phyloP scores from a whole-genome alignment of 2,329 filamentous ascomycete species.

The Piedraia hortae region DNA sequence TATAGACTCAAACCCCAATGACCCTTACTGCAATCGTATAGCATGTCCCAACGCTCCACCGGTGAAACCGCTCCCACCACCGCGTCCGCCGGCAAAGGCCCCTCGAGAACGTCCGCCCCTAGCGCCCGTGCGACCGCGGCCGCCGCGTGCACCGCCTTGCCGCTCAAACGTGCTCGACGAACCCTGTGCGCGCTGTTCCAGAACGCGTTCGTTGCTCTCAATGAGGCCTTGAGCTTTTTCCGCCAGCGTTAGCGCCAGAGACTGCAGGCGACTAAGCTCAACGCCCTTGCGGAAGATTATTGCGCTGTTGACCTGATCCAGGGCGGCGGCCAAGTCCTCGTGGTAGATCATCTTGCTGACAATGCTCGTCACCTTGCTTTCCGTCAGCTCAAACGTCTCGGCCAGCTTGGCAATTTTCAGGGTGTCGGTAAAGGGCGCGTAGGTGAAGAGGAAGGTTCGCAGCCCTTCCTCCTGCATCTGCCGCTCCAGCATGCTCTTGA shows the following conservation, averaged over 20 bases:
- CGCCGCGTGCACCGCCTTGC: slow-evolving; percentile 50
- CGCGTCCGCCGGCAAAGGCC: slow-evolving; percentile 17
- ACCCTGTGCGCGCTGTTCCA: slow-evolving; percentile 90
- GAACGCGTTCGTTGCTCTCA: slow-evolving; percentile 86
- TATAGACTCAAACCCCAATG: no score
- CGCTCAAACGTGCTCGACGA: slow-evolving; percentile 87
- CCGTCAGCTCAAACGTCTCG: slow-evolving; percentile 80
- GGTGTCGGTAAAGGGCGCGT: slow-evolving; percentile 97
- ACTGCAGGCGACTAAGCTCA: slow-evolving; percentile 86
- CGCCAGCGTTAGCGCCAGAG: slow-evolving; percentile 69
- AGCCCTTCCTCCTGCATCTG: slow-evolving; percentile 98
- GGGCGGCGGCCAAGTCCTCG: slow-evolving; percentile 82
- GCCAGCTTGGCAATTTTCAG: slow-evolving; percentile 64
- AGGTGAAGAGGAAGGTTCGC: slow-evolving; percentile 95
- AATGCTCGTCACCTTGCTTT: slow-evolving; percentile 76
- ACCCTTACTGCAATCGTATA: slow-evolving; percentile 18
- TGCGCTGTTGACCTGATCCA: slow-evolving; percentile 90
- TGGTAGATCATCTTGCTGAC: slow-evolving; percentile 99
- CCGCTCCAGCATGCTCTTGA: slow-evolving; percentile 89
- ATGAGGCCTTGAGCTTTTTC: slow-evolving; percentile 93
- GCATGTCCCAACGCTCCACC: slow-evolving; percentile 44
- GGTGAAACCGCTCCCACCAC: slow-evolving; percentile 38
- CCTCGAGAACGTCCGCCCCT: slow-evolving; percentile 28
- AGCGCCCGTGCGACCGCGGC: slow-evolving; percentile 29
- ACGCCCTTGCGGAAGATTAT: slow-evolving; percentile 99